Conservation (phyloP, 2,329 filamentous ascomycete genomes). For the Alternaria metachromatica region DNA sequence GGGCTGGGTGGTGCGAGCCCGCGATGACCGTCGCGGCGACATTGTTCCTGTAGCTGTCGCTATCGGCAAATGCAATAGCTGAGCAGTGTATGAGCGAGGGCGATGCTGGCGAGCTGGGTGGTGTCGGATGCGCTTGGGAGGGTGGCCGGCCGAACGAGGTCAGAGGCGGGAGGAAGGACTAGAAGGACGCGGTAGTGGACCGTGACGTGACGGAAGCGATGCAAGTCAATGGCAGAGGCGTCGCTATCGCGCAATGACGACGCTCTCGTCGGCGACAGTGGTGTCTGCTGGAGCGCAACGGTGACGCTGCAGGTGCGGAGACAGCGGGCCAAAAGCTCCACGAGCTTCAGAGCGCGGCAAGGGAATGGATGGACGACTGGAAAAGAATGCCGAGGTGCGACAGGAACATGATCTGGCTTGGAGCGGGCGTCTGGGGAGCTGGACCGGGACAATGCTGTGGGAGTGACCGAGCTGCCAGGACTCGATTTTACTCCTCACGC, state of each 20-base stretch:
- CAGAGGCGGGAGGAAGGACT: constrained; percentile 18
- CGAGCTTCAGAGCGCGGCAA: constrained; percentile 46
- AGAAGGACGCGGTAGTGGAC: constrained; percentile 13
- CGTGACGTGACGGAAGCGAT: constrained; percentile 6
- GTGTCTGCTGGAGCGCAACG: constrained; percentile 30
- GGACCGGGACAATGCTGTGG: constrained; percentile 35
- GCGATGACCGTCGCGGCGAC: constrained; percentile 87
- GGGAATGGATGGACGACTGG: constrained; percentile 35
- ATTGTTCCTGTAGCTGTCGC: constrained; percentile 45
- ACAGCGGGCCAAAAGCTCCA: constrained; percentile 46
- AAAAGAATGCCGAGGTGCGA: constrained; percentile 20
- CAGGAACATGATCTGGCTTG: constrained; percentile 39
- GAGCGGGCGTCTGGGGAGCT: constrained; percentile 20
- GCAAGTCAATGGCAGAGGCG: constrained; percentile 17
- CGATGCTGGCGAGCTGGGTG: constrained; percentile 6
- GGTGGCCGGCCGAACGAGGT: constrained; percentile 16
- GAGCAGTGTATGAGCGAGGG: neutral
- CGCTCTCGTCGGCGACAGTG: constrained; percentile 17
- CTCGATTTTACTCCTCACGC: constrained; percentile 34
- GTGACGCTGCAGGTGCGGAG: constrained; percentile 44
- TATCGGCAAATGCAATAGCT: neutral
- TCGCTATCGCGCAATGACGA: constrained; percentile 16
- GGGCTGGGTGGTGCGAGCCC: constrained; percentile 80
- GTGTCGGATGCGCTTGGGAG: constrained; percentile 19
- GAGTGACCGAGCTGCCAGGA: constrained; percentile 33